phyloP scores from a whole-genome alignment of 306 rosid genomes.

The Sphenostylis stenocarpa region DNA sequence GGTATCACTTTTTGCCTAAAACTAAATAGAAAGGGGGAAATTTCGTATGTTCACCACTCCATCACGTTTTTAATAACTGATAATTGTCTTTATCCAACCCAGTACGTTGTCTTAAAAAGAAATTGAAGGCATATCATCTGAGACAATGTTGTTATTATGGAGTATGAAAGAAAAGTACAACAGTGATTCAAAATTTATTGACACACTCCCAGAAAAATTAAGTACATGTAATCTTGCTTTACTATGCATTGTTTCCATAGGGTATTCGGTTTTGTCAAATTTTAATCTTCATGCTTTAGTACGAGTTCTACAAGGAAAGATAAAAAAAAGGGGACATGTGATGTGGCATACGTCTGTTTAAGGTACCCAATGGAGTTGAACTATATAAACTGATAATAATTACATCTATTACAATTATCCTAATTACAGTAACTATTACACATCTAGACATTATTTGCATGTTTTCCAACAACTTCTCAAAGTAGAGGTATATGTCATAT shows the following conservation, averaged over 20 bases:
- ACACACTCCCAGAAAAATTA: conserved; percentile 77
- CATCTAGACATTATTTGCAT: background rate
- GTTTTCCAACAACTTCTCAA: background rate
- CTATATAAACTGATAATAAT: background rate
- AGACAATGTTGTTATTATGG: conserved; percentile 87
- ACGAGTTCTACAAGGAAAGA: background rate
- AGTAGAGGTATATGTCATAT: background rate
- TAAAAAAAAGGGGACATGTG: background rate
- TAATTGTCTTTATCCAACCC: conserved; percentile 31
- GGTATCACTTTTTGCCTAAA: conserved; percentile 1
- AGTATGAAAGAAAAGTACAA: conserved; percentile 92
- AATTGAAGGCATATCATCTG: conserved; percentile 66
- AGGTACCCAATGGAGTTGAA: background rate
- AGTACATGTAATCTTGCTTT: conserved; percentile 60
- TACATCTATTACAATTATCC: background rate
- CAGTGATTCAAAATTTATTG: conserved; percentile 67
- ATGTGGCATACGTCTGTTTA: background rate
- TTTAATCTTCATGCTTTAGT: background rate
- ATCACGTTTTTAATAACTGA: conserved; percentile 27
- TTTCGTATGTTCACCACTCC: background rate
- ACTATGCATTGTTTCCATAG: background rate
- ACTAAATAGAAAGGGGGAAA: conserved; percentile 21
- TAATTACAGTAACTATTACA: background rate
- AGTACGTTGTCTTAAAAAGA: conserved; percentile 64
- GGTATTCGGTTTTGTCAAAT: background rate